These are phyloP conservation scores for Haplosporangium gracile DNA, from an alignment of 192 early-diverging fungal species.

Conservation along the genomic window DNA sequence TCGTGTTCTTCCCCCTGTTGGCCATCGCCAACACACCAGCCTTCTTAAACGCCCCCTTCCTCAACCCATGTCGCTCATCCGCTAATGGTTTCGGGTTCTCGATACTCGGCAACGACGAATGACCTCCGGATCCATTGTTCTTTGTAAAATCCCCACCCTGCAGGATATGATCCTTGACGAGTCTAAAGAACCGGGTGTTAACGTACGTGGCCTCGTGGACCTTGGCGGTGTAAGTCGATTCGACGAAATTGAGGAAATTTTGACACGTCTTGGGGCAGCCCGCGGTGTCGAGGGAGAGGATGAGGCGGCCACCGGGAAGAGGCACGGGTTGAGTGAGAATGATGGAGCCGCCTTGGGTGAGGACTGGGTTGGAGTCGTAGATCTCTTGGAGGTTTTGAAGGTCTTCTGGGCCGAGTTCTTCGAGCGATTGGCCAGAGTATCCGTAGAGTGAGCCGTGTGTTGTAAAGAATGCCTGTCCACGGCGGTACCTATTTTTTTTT, in stretches of 20 bases:
- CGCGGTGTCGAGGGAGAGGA: conserved; percentile 34
- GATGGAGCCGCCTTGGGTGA: conserved; percentile 41
- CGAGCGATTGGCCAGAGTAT: conserved; percentile 33
- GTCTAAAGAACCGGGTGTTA: conserved; percentile 37
- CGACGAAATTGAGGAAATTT: conserved; percentile 47
- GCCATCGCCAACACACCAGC: conserved; percentile 48
- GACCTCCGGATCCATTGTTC: conserved; percentile 46
- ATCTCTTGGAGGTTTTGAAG: conserved; percentile 49
- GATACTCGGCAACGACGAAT: conserved; percentile 34
- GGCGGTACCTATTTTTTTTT: conserved; percentile 19
- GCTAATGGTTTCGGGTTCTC: conserved; percentile 57
- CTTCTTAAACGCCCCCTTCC: conserved; percentile 45
- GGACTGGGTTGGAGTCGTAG: conserved; percentile 46
- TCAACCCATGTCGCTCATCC: conserved; percentile 42
- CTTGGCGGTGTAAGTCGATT: conserved; percentile 44
- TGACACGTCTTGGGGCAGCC: conserved; percentile 46
- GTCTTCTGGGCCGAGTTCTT: conserved; percentile 32
- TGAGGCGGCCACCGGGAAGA: conserved; percentile 36
- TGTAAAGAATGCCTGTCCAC: conserved; percentile 51
- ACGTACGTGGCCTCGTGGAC: conserved; percentile 53
- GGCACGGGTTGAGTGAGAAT: conserved; percentile 41
- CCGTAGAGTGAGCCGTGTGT: conserved; percentile 52
- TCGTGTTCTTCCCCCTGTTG: conserved; percentile 52
- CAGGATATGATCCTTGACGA: conserved; percentile 55
- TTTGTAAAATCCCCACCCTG: conserved; percentile 54